Evolutionary conservation across 148 eudicot genomes (phyloP), one percentile per base, ranked within the genome.

Genomic region (Suaeda aralocaspica): DNA sequence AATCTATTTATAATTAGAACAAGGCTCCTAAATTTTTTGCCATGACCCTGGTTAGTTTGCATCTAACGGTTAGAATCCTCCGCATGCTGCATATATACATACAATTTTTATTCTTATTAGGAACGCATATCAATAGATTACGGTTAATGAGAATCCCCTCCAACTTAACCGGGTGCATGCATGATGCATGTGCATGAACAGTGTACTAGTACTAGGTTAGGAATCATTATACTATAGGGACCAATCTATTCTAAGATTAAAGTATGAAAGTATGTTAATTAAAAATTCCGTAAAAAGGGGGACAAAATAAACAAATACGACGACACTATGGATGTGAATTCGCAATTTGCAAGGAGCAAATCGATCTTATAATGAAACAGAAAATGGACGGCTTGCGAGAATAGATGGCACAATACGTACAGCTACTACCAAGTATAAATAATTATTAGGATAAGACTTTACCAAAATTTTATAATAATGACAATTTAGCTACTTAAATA

Each of bases 201-300:
- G 44, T 62, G 59, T 18, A 56, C 58, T 50, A 50, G 60, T 49
- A 48, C 60, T 68, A 49, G 61, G 61, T 68, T 19, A 33, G 64
- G 78, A 61, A 61, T 74, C 72, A 69, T 63, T 3, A 12, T 46
- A 3, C 19, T 39, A 36, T 42, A 52, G 66, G 78, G 78, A 68
- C 78, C 78, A 75, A 61, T 15, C 62, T 36, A 62, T 19, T 14
- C 29, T 48, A 6, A 55, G 62, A 15, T 34, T 66, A 2, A 60
- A 58, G 15, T 59, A 59, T 19, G 42, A 39, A 71, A n/a, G 25
- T 15, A 12, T 19, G n/a, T 29, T 31, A 18, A 28, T 42, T 58
- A 26, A 25, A 24, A 21, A 70, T 24, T 59, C 33, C 44, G 51
- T 71, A n/a, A 39, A 62, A 34, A 62, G 9, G 14, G 31, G 10